Percentiles rank a stretch among this genome's conserved stretches.
Conservation (phyloP, 2,329 filamentous ascomycete genomes). For the Dryadomyces quercivorus region DNA sequence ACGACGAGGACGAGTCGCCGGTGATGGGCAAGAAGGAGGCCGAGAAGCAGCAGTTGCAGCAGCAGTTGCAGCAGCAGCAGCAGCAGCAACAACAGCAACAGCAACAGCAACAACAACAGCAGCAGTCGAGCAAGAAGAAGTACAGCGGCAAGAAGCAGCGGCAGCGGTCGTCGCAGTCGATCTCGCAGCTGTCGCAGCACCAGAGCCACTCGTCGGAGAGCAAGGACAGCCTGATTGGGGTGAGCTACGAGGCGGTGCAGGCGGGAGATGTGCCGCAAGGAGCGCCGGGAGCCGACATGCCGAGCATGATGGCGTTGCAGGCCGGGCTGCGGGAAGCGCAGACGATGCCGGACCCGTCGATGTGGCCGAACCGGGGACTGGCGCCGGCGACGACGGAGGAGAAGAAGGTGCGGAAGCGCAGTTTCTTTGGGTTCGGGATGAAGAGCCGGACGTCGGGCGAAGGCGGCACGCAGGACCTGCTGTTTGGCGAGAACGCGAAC, state of each 20-base stretch:
- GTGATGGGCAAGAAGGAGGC: constrained; percentile 20
- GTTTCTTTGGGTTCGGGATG: constrained; percentile 59
- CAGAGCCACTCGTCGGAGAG: constrained; percentile 13
- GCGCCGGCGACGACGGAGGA: constrained; percentile 47
- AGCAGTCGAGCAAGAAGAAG: constrained; percentile 19
- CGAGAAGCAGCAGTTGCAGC: constrained; percentile 25
- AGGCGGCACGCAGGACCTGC: constrained; percentile 38
- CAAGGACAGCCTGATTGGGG: constrained; percentile 38
- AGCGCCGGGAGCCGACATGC: constrained; percentile 13
- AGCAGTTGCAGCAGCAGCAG: constrained; percentile 15
- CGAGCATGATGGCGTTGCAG: constrained; percentile 21
- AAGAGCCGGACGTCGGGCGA: constrained; percentile 48
- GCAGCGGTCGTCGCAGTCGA: constrained; percentile 6
- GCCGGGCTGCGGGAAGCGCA: constrained; percentile 71
- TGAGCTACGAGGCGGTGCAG: constrained; percentile 45
- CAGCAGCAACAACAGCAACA: constrained; percentile 15
- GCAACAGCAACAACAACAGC: not conserved
- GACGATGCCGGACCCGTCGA: constrained; percentile 68
- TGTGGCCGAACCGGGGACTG: constrained; percentile 52
- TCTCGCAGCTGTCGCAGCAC: constrained; percentile 6
- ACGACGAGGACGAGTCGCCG: constrained; percentile 34
- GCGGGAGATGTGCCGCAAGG: constrained; percentile 30
- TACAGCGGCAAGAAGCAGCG: constrained; percentile 31
- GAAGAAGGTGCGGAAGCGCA: constrained; percentile 69
- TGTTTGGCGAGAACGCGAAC: constrained; percentile 34